Evolutionary conservation across 192 early-diverging fungal genomes (phyloP), one percentile per base, ranked within the genome.

Genomic region (Kickxella alabastrina): DNA sequence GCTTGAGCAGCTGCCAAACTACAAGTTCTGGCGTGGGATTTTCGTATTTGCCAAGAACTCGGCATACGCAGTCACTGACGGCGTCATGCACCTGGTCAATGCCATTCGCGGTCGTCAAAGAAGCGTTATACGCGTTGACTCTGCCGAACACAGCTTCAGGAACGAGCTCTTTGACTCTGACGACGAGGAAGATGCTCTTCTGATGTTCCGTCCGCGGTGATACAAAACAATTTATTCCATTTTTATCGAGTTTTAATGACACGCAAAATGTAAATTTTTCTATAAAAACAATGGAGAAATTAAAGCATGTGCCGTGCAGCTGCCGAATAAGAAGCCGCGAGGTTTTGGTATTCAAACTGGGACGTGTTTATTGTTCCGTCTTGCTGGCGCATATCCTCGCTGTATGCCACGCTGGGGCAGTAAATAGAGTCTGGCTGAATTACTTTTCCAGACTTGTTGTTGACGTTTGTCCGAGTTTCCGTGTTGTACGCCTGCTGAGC

Each of bases 1-100:
- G 31, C 52, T 78, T 10, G 68, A 80, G 41, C 79, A 80, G 52
- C 63, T 80, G 25, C 79, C 79, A 10, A 71, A 80, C 58, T 80
- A 77, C 51, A 44, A 52, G 15, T 50, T 78, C 29, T 80, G 79
- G 79, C 67, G 52, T 12, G 58, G 53, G 10, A 54, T 62, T 28
- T 78, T 59, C 29, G 46, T 77, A 3, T 62, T 52, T 36, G 26
- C 58, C 35, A 69, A 62, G 49, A 34, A 32, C 21, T n/a, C 41
- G 9, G 51, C 24, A 17, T 15, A 37, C 26, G 17, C 32, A 6
- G 43, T 36, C 6, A 43, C 41, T 14, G 27, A 53, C 25, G 61
- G 61, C 6, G 29, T 21, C 14, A 25, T 51, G 6, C 24, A 35
- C 23, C 9, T 64, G n/a, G 38, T 34, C 4, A 49, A 73, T 22